A percentile compares a stretch with the other conserved stretches of the same genome.
Evolutionary conservation across 2,329 filamentous ascomycete species (phyloP).

Genomic region (Aspergillus intermedius): DNA sequence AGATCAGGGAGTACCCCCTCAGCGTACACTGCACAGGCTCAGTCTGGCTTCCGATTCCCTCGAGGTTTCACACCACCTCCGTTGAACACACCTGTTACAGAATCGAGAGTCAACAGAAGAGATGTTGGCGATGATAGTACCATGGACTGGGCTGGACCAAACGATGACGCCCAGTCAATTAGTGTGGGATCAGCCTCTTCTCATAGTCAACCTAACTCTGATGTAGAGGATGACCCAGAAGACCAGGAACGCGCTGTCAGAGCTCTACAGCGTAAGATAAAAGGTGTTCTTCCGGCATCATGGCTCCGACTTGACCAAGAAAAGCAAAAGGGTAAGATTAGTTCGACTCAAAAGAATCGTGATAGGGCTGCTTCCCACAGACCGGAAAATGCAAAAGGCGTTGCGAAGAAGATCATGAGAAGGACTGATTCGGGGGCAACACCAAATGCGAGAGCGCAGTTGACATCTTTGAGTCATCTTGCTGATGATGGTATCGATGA

Average conservation of each 20-base stretch:
- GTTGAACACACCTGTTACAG: conserved; percentile 19
- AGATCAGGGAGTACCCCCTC: conserved; percentile 30
- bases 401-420: conserved; percentile 27
- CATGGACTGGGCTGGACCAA: conserved; percentile 10
- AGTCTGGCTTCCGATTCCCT: conserved; percentile 32
- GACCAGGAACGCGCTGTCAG: conserved; percentile 24
- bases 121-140: conserved; percentile 11
- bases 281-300: conserved; percentile 45
- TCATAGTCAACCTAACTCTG: conserved; percentile 9
- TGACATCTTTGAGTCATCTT: conserved; percentile 14
- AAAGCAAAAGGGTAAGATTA: conserved; percentile 21
- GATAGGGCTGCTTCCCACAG: conserved; percentile 14
- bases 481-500: conserved; percentile 27
- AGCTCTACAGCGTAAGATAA: conserved; percentile 35
- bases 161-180: conserved; percentile 8
- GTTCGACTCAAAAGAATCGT: conserved; percentile 12
- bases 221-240: conserved; percentile 7
- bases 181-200: conserved; percentile 17
- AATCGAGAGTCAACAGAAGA: conserved; percentile 13
- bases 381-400: conserved; percentile 25
- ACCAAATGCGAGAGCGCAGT: conserved; percentile 8
- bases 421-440: conserved; percentile 12
- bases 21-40: conserved; percentile 10
- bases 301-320: conserved; percentile 39
- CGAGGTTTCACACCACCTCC: conserved; percentile 25